Evolutionary conservation across 495 filamentous ascomycete genomes (phyloP), one percentile per base, ranked within the genome.

Genomic region (Penicillium desertorum): DNA sequence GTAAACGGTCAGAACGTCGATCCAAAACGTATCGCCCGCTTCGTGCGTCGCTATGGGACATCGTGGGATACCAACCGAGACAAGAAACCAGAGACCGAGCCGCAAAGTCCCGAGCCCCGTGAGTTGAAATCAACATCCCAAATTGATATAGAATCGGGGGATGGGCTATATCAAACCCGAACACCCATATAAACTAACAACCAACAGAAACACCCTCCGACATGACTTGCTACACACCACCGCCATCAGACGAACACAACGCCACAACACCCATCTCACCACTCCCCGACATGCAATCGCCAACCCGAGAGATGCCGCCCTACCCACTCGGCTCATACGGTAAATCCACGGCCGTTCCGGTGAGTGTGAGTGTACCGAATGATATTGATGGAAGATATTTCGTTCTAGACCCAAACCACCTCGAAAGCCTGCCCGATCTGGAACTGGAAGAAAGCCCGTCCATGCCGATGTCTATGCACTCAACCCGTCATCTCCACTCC

Each of bases 161-260:
- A 19, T 42, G 8, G 8, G 2, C 12, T 16, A 47, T 47, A 17
- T 48, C 45, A 48, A 48, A 39, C 6, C 34, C 14, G 1, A 30
- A 4, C 32, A 11, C 27, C 9, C 48, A 11, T 39, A 16, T 42
- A 12, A 12, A 41, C 56, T 59, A 56, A 53, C 36, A 32, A 42
- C n/a, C 8, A 16, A 11, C 30, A 76, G 74, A 61, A 44, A 76
- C 74, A n/a, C 74, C 74, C 6, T 72, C 74, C 36, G 74, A 76
- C 52, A 76, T 76, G 71, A 72, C 69, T 36, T 76, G 71, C 57
- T 75, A 68, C 54, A 76, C 74, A 2, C 74, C 74, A 4, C 68
- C 71, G 47, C 72, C 69, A 17, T 54, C 62, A 6, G 72, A 75
- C 17, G 68, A 71, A 29, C 60, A 45, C 36, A 47, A 23, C 53